phyloP scores from a whole-genome alignment of 208 protist genomes.

The Trypanosoma lewisi region DNA sequence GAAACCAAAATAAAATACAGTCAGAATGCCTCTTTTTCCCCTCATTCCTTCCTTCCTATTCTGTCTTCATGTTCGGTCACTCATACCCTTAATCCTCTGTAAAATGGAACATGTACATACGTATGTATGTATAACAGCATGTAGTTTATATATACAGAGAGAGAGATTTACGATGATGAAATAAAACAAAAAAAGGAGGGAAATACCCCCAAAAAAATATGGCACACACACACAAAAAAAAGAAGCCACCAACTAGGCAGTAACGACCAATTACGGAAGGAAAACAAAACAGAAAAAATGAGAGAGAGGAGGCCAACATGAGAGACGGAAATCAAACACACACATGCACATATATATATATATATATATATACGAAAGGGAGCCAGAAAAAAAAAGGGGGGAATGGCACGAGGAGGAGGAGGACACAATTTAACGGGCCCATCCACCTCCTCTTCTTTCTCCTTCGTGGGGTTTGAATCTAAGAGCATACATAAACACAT shows the following conservation, averaged over 20 bases:
- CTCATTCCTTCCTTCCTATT: too few relatives aligned
- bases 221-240: conserved; percentile 7
- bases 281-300: conserved; percentile 18
- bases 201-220: background rate
- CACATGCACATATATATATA: conserved; percentile 12
- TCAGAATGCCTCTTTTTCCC: too few relatives aligned
- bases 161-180: background rate
- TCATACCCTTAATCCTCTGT: background rate
- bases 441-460: too few relatives aligned
- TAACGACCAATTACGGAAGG: too few relatives aligned
- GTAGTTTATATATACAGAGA: background rate
- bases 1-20: background rate
- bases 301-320: background rate
- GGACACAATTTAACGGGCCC: too few relatives aligned
- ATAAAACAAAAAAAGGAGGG: conserved; percentile 21
- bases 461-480: conserved; percentile 9
- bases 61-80: too few relatives aligned
- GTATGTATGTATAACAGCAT: conserved; percentile 2
- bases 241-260: conserved; percentile 11
- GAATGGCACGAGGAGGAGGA: too few relatives aligned
- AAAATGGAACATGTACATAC: conserved; percentile 12
- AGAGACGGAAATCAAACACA: conserved; percentile 6
- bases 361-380: conserved; percentile 14
- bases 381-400: conserved; percentile 9
- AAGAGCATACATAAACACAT: conserved; percentile 22